Evolutionary conservation across 2,329 filamentous ascomycete species (phyloP).

Genomic region (Pseudocercospora eumusae): DNA sequence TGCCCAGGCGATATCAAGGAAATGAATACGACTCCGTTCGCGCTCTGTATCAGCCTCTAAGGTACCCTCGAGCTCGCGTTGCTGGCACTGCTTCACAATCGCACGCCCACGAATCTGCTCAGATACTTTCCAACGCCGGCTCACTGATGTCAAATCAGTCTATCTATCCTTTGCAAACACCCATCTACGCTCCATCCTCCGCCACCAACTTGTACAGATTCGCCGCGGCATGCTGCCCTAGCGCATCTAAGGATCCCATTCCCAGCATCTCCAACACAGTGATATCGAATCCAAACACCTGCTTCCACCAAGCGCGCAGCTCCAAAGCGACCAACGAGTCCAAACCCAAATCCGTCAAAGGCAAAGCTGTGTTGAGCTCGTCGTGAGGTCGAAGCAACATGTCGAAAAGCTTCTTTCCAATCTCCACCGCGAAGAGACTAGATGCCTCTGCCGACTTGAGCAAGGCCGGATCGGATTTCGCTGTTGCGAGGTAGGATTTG

Average conservation of each 20-base stretch:
- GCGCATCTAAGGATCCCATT: constrained; percentile 11
- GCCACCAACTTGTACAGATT: no score
- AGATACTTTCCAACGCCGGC: no score
- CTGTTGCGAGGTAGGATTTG: not conserved
- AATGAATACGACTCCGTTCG: no score
- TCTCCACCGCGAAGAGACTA: not conserved
- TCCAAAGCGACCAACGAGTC: constrained; percentile 16
- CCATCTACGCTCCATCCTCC: no score
- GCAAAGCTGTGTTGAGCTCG: not conserved
- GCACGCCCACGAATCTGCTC: no score
- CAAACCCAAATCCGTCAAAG: constrained; percentile 5
- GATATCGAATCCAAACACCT: constrained; percentile 10
- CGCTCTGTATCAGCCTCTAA: no score
- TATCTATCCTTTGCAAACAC: no score
- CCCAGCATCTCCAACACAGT: constrained; percentile 11
- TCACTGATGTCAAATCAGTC: no score
- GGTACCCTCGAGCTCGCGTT: no score
- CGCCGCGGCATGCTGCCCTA: constrained; percentile 15
- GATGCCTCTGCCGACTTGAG: not conserved
- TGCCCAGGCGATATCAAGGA: no score
- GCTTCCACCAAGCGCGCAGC: constrained; percentile 13
- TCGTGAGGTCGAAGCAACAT: not conserved
- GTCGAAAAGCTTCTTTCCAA: constrained; percentile 2
- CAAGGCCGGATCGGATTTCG: not conserved
- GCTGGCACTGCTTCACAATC: no score